Percentiles rank a stretch among this genome's conserved stretches.
Evolutionary conservation across 2,329 filamentous ascomycete genomes (phyloP).

Genomic region (Samsoniella hepiali): DNA sequence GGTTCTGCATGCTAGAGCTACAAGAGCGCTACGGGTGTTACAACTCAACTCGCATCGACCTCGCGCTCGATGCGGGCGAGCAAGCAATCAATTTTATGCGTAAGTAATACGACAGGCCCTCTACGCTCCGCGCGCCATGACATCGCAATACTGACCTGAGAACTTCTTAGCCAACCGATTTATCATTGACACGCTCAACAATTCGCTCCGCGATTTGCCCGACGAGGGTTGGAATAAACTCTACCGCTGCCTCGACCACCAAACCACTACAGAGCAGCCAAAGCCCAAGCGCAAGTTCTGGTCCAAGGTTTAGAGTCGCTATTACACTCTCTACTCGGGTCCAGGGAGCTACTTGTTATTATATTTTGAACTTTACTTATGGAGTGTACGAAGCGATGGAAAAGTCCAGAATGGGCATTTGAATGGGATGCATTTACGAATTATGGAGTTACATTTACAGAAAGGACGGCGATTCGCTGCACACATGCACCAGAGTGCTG

Average conservation of each 20-base stretch:
- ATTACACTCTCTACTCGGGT: neutral
- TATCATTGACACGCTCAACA: slow-evolving; percentile 40
- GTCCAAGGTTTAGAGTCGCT: slow-evolving; percentile 19
- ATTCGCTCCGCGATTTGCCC: slow-evolving; percentile 36
- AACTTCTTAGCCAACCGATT: slow-evolving; percentile 34
- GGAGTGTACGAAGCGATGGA: neutral
- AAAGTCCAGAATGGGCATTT: neutral
- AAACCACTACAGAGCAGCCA: slow-evolving; percentile 15
- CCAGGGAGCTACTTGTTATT: neutral
- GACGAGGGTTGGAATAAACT: slow-evolving; percentile 36
- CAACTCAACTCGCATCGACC: slow-evolving; percentile 46
- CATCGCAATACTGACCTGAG: slow-evolving; percentile 12
- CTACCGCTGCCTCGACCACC: slow-evolving; percentile 30
- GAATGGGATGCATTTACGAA: neutral
- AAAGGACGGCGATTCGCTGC: neutral
- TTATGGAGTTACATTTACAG: neutral
- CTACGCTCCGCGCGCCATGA: neutral
- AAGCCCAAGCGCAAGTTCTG: slow-evolving; percentile 30
- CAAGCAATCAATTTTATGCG: slow-evolving; percentile 42
- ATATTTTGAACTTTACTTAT: neutral
- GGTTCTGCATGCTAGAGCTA: slow-evolving; percentile 48
- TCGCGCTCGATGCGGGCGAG: slow-evolving; percentile 42
- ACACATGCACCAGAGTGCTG: neutral
- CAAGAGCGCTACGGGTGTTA: slow-evolving; percentile 48
- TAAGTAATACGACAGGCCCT: slow-evolving; percentile 24